These are phyloP conservation scores for Hypoxylon intermedium DNA, from an alignment of 495 filamentous ascomycete genomes.

Conservation along the genomic window DNA sequence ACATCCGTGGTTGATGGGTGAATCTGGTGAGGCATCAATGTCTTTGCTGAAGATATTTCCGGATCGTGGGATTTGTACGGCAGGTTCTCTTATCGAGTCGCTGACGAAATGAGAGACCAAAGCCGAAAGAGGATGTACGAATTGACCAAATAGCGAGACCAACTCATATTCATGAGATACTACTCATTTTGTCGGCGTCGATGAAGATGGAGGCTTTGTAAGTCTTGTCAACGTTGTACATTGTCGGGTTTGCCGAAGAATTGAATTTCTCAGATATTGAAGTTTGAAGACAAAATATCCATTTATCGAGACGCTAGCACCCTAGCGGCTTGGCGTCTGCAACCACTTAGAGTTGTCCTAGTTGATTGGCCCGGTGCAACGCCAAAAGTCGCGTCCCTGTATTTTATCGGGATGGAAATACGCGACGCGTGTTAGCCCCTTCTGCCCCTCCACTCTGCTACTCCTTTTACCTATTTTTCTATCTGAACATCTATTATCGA, in stretches of 20 bases:
- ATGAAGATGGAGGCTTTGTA: too few species aligned
- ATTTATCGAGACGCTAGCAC: too few species aligned
- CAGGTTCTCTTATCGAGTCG: too few species aligned
- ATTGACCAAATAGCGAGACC: not conserved
- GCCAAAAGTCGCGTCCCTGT: conserved; percentile 27
- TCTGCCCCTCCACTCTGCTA: conserved; percentile 35
- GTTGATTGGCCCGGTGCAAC: conserved; percentile 21
- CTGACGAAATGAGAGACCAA: not conserved
- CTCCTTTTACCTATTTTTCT: conserved; percentile 28
- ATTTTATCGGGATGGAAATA: conserved; percentile 2
- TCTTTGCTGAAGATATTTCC: too few species aligned
- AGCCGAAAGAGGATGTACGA: not conserved
- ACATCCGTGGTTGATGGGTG: not conserved
- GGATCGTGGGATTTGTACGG: too few species aligned
- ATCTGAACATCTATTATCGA: not conserved
- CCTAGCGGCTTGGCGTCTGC: conserved; percentile 22
- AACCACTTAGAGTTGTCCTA: conserved; percentile 23
- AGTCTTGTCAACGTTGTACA: too few species aligned
- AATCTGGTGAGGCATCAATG: not conserved
- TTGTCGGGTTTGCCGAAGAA: not conserved
- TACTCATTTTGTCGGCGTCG: too few species aligned
- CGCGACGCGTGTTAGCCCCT: conserved; percentile 25
- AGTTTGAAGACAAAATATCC: too few species aligned
- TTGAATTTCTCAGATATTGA: not conserved
- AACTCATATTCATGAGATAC: too few species aligned